Base-by-base conservation (phyloP, 345 rosid species). In the Alliaria petiolata region DNA sequence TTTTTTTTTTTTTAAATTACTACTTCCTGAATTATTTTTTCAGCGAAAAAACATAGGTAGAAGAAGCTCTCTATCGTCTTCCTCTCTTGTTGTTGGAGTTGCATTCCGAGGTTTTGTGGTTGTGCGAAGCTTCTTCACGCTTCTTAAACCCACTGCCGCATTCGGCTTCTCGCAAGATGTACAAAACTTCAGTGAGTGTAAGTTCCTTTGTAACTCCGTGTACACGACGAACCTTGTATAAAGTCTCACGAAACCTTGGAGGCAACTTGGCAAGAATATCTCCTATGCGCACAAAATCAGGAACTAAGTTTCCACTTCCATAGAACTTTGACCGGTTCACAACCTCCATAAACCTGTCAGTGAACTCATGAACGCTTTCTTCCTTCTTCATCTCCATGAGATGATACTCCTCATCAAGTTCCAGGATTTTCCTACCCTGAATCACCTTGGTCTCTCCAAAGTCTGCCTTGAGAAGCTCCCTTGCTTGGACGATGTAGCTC, bases 401-500 rank as follows among this genome's bases (percentile, higher is more conserved):
- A 28, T 1, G 1, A 28, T 28, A 28, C 31, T 28, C 31, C 31
- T 5, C 0, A 0, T 28, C 31, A 28, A 28, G 31, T 28, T 0
- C 31, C 6, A 14, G 8, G 2, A 0, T 11, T 60, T 60, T 60
- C 50, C 11, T 22, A 60, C 0, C 0, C 8, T 3, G 65, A 15
- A 40, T 39, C 3, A 8, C 19, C 4, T 39, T 33, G 19, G 65
- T 60, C 36, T 60, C 50, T 40, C 65, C 65, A 26, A 14, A 60
- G 6, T 42, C 25, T 60, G 19, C 65, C 35, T n/a, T 42, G 8
- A 60, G 50, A 40, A 60, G 15, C 22, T 42, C 65, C 65, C 65
- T 42, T 61, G 51, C 25, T 61, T 42, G 4, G 65, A 61, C n/a
- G 65, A 61, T 2, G 65, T 61, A 15, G 65, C 65, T 42, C 65